These are phyloP conservation scores for Salix dunnii DNA, from an alignment of 345 rosid species.

Conservation along the genomic window DNA sequence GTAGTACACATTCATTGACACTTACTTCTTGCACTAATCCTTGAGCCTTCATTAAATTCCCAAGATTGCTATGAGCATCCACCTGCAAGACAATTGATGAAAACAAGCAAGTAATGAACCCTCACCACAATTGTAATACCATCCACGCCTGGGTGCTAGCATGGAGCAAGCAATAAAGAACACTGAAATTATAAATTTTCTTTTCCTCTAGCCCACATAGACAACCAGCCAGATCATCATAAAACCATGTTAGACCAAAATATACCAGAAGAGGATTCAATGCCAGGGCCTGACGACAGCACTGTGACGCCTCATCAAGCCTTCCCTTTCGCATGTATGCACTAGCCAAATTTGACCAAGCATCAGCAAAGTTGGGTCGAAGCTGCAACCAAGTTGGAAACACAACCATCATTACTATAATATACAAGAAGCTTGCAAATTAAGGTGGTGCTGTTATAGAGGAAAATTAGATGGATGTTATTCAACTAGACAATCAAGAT, in stretches of 20 bases:
- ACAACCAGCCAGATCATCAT: not conserved
- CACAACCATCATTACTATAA: not conserved
- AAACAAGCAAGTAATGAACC: conserved; percentile 6
- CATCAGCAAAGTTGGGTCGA: conserved; percentile 94
- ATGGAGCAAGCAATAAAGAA: not conserved
- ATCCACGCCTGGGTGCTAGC: not conserved
- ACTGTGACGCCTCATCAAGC: conserved; percentile 87
- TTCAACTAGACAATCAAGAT: not conserved
- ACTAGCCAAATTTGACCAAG: conserved; percentile 97
- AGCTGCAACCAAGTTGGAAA: conserved; percentile 47
- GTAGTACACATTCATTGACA: conserved; percentile 18
- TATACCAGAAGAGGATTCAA: conserved; percentile 87
- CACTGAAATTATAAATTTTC: not conserved
- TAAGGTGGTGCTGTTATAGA: not conserved
- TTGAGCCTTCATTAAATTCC: conserved; percentile 91
- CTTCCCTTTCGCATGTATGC: conserved; percentile 97
- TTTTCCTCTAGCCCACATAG: not conserved
- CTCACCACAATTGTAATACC: not conserved
- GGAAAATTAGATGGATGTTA: not conserved
- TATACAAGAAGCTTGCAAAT: not conserved
- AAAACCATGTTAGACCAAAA: not conserved
- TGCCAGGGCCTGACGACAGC: conserved; percentile 91
- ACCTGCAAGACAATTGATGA: conserved; percentile 49
- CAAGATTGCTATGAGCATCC: conserved; percentile 94
- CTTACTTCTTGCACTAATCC: conserved; percentile 95